Evolutionary conservation across 148 eudicot species (phyloP), one percentile per base, ranked within the genome.

Genomic region (Rhododendron ferrugineum): DNA sequence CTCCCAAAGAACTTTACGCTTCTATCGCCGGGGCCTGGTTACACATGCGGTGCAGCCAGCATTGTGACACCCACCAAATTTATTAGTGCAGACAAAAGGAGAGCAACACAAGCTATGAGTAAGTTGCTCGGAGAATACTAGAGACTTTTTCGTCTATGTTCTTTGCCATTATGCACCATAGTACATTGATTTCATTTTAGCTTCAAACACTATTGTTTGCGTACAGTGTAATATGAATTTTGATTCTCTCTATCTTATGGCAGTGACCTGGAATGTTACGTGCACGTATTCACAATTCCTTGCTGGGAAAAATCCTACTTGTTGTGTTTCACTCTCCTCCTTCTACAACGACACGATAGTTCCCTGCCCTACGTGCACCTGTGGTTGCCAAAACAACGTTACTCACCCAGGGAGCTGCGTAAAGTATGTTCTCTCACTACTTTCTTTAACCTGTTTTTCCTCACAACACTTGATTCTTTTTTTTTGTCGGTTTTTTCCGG

Each of bases 61-160:
- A 58, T 87, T 76, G 96, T 88, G 42, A 84, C 11, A 79, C 90
- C 93, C 13, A 93, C 91, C 52, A 79, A 79, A 80, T 93, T 91
- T 84, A 23, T 40, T 16, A 60, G 74, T 47, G 44, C 22, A 72
- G 96, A 93, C 85, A 88, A 89, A 78, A 89, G 96, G 83, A 92
- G 96, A 87, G 36, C 11, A 36, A 92, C 96, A 34, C 96, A 93
- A 85, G 94, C 94, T 85, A 58, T 90, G 85, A 93, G 96, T 93
- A 93, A 92, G 93, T 86, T 28, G 10, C 83, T 78, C 34, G 44
- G 28, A 14, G 4, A 37, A 82, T 46, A 46, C 40, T 74, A 16
- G 13, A 11, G 68, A 80, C 46, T 49, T 16, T 22, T 16, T 76
- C 26, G 34, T 60, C 32, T 40, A 64, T 2, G 34, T 42, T 64